phyloP scores from a whole-genome alignment of 2,329 filamentous ascomycete species.

The Didymella segeticola region DNA sequence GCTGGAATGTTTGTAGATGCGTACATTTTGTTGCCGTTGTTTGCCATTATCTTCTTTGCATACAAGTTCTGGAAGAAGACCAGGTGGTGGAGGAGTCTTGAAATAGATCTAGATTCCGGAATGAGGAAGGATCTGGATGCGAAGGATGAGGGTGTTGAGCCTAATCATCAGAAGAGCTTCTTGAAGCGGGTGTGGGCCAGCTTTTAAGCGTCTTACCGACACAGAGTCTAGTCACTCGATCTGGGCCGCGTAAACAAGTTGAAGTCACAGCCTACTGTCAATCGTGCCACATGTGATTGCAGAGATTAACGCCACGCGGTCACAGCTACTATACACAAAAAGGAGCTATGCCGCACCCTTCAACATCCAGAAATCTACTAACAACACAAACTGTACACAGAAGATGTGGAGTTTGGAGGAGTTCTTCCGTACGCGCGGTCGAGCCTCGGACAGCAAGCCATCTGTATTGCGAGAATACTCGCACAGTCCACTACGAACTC shows the following conservation, averaged over 20 bases:
- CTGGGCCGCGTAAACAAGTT: neutral
- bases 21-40: slow-evolving; percentile 61
- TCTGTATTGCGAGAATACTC: neutral
- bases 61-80: slow-evolving; percentile 57
- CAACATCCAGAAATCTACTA: no score
- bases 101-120: slow-evolving; percentile 50
- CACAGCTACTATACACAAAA: neutral
- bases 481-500: neutral
- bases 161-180: slow-evolving; percentile 21
- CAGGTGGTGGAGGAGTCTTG: slow-evolving; percentile 40
- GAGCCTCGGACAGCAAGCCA: neutral
- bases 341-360: no score
- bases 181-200: slow-evolving; percentile 22
- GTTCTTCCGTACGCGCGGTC: neutral
- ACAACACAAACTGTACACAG: neutral
- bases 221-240: no score
- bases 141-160: slow-evolving; percentile 19
- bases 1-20: slow-evolving; percentile 60
- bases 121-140: slow-evolving; percentile 47
- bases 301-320: neutral
- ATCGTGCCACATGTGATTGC: neutral
- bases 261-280: neutral
- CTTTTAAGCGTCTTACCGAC: slow-evolving; percentile 6
- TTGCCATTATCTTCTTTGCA: slow-evolving; percentile 53
- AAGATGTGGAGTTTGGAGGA: neutral